phyloP scores from a whole-genome alignment of 257 asterid genomes.

The Buddleja alternifolia region DNA sequence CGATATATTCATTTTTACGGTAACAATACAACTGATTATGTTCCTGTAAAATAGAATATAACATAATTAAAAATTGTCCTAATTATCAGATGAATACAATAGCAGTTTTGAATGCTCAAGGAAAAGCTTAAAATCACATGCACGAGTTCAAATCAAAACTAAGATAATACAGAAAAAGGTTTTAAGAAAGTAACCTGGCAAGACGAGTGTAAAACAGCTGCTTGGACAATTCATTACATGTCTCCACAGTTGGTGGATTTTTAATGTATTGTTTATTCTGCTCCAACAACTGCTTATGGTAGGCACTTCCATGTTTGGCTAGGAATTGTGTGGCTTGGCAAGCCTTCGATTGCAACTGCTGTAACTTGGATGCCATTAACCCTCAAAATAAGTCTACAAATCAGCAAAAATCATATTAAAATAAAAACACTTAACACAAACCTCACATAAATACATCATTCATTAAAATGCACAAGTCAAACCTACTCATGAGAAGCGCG shows the following conservation, averaged over 20 bases:
- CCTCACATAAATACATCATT: neutral
- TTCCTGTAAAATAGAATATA: neutral
- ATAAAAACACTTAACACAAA: neutral
- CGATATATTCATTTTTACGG: neutral
- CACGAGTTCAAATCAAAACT: neutral
- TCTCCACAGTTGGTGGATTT: constrained; percentile 47
- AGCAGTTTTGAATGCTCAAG: neutral
- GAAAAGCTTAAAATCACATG: neutral
- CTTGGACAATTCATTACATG: constrained; percentile 37
- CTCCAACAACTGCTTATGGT: constrained; percentile 44
- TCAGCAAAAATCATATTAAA: neutral
- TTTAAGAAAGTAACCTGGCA: constrained; percentile 38
- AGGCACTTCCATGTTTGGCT: constrained; percentile 36
- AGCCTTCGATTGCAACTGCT: constrained; percentile 41
- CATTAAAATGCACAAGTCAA: neutral
- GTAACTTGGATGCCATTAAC: constrained; percentile 42
- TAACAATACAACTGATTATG: neutral
- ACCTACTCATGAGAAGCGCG: neutral
- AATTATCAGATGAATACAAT: neutral
- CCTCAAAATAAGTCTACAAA: constrained; percentile 9
- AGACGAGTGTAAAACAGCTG: constrained; percentile 48
- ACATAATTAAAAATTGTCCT: neutral
- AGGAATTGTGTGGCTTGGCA: constrained; percentile 36
- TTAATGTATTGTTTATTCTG: constrained; percentile 44
- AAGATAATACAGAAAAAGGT: neutral